These are phyloP conservation scores for Iberis amara DNA, from an alignment of 441 rosid genomes.

Conservation along the genomic window DNA sequence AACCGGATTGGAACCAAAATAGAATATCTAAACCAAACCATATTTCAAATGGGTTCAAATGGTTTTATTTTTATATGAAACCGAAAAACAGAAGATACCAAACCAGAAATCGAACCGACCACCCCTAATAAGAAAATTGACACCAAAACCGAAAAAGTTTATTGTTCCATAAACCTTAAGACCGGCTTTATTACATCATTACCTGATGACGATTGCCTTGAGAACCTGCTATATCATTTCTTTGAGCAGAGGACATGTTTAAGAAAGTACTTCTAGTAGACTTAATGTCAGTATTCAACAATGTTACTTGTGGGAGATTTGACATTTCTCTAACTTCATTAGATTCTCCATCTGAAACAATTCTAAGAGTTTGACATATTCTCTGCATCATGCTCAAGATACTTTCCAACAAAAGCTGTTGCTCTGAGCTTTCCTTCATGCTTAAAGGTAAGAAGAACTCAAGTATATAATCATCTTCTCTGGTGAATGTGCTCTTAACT, in stretches of 20 bases:
- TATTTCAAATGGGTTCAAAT: too few species aligned
- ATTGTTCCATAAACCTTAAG: too few species aligned
- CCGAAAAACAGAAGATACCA: too few species aligned
- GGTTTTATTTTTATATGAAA: too few species aligned
- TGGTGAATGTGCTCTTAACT: slow-evolving; percentile 76
- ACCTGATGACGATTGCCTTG: slow-evolving; percentile 49
- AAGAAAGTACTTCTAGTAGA: slow-evolving; percentile 30
- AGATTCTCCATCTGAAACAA: slow-evolving; percentile 48
- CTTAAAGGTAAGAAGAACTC: slow-evolving; percentile 83
- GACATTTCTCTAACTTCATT: slow-evolving; percentile 31
- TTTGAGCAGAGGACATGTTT: slow-evolving; percentile 33
- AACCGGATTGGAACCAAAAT: too few species aligned
- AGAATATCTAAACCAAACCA: too few species aligned
- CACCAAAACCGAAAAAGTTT: too few species aligned
- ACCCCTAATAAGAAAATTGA: too few species aligned
- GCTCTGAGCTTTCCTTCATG: slow-evolving; percentile 72
- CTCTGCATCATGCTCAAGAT: slow-evolving; percentile 83
- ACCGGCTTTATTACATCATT: not conserved
- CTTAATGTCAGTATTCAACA: slow-evolving; percentile 33
- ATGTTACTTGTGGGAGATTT: slow-evolving; percentile 30
- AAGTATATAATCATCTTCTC: slow-evolving; percentile 63
- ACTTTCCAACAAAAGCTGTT: slow-evolving; percentile 70
- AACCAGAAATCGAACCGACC: too few species aligned
- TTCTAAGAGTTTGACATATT: slow-evolving; percentile 73
- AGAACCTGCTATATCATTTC: slow-evolving; percentile 34